Evolutionary conservation across 768 basidiomycete species (phyloP).

Genomic region (Kwoniella botswanensis): DNA sequence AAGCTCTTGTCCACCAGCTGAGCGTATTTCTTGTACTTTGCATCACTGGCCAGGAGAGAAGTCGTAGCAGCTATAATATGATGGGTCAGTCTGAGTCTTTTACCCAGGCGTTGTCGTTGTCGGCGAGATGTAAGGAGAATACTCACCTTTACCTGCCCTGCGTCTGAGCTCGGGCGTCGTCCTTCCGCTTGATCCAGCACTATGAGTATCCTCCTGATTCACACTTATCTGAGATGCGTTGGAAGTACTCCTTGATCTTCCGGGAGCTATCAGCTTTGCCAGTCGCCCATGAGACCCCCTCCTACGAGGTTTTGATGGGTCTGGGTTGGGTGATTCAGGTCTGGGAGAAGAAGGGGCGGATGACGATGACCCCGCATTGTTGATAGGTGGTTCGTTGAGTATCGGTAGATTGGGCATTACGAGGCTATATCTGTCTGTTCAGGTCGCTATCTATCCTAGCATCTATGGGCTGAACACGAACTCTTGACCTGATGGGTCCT

Average conservation of each 20-base stretch:
- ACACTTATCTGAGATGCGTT: conserved; percentile 39
- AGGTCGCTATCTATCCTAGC: neutral
- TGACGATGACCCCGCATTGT: conserved; percentile 32
- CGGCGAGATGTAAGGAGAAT: neutral
- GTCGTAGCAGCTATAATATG: conserved; percentile 37
- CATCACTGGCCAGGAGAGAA: conserved; percentile 63
- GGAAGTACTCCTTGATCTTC: conserved; percentile 44
- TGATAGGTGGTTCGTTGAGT: conserved; percentile 9
- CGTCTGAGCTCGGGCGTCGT: conserved; percentile 48
- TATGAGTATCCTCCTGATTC: conserved; percentile 26
- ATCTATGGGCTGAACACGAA: neutral
- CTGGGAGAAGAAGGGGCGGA: conserved; percentile 23
- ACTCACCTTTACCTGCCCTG: conserved; percentile 43
- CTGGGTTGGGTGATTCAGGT: conserved; percentile 36
- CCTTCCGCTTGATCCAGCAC: conserved; percentile 32
- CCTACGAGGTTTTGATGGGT: conserved; percentile 19
- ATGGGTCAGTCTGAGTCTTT: neutral
- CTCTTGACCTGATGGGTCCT: neutral
- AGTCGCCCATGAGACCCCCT: conserved; percentile 42
- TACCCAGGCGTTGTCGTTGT: neutral
- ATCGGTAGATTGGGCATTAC: conserved; percentile 10
- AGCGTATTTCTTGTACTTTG: conserved; percentile 91
- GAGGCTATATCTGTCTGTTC: neutral
- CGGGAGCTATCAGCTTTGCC: conserved; percentile 35
- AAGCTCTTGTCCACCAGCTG: conserved; percentile 91